A percentile compares a stretch with the other conserved stretches of the same genome.
These are phyloP conservation scores for Lachnellula subtilissima DNA, from an alignment of 2,329 filamentous ascomycete genomes.

Conservation along the genomic window DNA sequence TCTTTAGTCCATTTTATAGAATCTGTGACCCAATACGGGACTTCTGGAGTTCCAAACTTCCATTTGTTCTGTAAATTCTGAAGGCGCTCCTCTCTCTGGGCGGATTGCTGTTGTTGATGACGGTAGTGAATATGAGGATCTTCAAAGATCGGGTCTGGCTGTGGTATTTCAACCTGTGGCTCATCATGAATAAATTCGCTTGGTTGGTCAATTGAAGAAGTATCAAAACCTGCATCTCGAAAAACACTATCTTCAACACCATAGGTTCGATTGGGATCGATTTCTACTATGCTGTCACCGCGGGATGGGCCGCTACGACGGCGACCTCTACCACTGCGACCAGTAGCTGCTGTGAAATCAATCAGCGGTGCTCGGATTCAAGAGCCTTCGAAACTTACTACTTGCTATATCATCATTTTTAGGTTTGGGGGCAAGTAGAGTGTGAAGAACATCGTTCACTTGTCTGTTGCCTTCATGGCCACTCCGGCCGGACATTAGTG, in stretches of 20 bases:
- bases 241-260: conserved; percentile 35
- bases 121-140: no score
- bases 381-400: background rate
- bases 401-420: background rate
- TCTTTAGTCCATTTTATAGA: no score
- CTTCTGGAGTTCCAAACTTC: no score
- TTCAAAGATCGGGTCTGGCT: no score
- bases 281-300: background rate
- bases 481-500: conserved; percentile 7
- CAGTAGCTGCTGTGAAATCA: background rate
- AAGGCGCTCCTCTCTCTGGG: no score
- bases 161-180: no score
- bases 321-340: no score
- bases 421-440: conserved; percentile 17
- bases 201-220: conserved; percentile 13
- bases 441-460: conserved; percentile 15
- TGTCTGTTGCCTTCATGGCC: conserved; percentile 12
- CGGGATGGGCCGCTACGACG: no score
- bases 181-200: background rate
- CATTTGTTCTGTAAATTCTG: no score
- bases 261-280: conserved; percentile 28
- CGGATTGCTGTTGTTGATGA: no score
- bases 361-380: background rate
- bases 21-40: no score
- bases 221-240: conserved; percentile 30